Percentiles rank a stretch among this genome's conserved stretches.
Conservation (phyloP, 768 basidiomycete genomes). For the Podaxis carcinomalis region DNA sequence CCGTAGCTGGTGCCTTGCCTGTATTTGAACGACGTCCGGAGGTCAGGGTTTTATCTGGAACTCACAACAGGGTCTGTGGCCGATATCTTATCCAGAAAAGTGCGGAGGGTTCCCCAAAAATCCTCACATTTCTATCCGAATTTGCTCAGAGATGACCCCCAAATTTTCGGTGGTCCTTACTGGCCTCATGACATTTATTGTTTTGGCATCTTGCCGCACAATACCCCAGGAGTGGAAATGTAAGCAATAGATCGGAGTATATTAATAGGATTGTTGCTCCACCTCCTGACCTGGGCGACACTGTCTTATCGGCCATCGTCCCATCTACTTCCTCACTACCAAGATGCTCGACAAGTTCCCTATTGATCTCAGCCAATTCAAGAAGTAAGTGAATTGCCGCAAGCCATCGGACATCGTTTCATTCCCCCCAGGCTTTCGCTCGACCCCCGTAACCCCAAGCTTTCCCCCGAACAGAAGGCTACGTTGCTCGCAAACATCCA, state of each 20-base stretch:
- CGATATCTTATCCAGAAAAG: too few species aligned
- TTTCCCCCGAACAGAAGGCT: slow-evolving; percentile 59
- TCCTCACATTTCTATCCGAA: too few species aligned
- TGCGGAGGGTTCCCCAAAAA: too few species aligned
- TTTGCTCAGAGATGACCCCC: too few species aligned
- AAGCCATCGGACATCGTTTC: neutral
- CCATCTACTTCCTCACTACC: slow-evolving; percentile 17
- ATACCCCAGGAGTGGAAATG: neutral
- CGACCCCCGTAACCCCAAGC: slow-evolving; percentile 61
- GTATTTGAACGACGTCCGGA: too few species aligned
- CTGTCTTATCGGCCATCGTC: neutral
- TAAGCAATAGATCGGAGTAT: neutral
- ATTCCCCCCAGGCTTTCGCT: slow-evolving; percentile 52
- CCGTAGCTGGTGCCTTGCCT: too few species aligned
- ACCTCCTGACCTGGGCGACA: neutral
- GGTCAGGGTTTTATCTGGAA: too few species aligned
- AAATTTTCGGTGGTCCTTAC: too few species aligned
- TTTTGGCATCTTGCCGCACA: neutral
- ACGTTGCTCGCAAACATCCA: slow-evolving; percentile 67
- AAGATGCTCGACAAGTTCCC: slow-evolving; percentile 50
- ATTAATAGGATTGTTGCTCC: slow-evolving; percentile 4
- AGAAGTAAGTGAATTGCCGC: slow-evolving; percentile 45
- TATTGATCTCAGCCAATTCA: slow-evolving; percentile 73
- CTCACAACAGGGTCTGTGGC: too few species aligned
- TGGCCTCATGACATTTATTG: neutral